Evolutionary conservation across 495 filamentous ascomycete species (phyloP).

Genomic region (Tuber microsphaerosporum): DNA sequence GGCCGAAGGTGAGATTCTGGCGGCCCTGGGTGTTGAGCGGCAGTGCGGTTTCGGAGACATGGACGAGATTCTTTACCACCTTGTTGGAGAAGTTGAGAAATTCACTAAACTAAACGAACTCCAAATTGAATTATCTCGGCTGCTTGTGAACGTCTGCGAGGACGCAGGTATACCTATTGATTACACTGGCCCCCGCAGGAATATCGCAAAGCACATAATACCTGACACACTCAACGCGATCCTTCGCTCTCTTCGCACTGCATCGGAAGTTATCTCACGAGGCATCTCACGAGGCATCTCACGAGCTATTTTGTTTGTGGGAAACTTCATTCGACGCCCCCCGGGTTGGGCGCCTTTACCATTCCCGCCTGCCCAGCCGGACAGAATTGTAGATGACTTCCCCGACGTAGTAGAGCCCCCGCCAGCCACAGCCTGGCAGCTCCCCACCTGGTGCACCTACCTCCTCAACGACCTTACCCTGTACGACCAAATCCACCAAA

Average conservation of each 20-base stretch:
- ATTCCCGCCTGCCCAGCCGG: background rate
- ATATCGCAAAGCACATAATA: background rate
- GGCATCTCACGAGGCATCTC: background rate
- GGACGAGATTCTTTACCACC: slow-evolving; percentile 18
- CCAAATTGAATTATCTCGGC: slow-evolving; percentile 9
- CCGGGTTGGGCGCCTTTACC: background rate
- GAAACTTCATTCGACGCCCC: background rate
- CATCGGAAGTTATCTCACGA: background rate
- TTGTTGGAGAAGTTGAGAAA: slow-evolving; percentile 22
- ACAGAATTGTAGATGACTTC: background rate
- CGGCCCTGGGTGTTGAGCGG: background rate
- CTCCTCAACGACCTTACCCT: background rate
- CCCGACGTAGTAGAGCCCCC: background rate
- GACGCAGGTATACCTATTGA: background rate
- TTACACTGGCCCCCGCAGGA: background rate
- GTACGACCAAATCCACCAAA: background rate
- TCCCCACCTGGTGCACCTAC: background rate
- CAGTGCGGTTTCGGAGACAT: slow-evolving; percentile 19
- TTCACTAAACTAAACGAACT: slow-evolving; percentile 16
- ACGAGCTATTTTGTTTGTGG: background rate
- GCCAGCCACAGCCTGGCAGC: background rate
- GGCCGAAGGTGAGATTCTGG: slow-evolving; percentile 7
- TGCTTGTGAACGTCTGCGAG: background rate
- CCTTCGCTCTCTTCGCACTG: background rate
- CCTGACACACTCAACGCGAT: background rate